Evolutionary conservation across 768 basidiomycete genomes (phyloP).

Genomic region (Tulasnella sp.): DNA sequence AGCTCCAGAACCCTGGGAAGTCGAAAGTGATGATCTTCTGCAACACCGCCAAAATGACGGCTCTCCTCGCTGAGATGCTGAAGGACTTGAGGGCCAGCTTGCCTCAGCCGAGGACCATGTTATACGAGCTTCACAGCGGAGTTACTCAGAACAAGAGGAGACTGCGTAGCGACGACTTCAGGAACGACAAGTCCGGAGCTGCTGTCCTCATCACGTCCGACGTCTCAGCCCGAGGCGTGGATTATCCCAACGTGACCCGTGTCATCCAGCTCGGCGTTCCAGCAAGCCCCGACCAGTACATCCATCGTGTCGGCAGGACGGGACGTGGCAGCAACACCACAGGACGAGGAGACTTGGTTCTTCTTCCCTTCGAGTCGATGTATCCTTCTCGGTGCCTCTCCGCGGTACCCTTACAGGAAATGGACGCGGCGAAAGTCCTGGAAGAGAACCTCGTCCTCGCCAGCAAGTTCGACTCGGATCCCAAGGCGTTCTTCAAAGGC

Average conservation of each 20-base stretch:
- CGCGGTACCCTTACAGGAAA: constrained; percentile 63
- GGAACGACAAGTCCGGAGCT: constrained; percentile 49
- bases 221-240: constrained; percentile 82
- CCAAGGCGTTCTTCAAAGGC: constrained; percentile 39
- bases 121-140: constrained; percentile 84
- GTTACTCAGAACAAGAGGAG: constrained; percentile 57
- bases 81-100: constrained; percentile 48
- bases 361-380: constrained; percentile 72
- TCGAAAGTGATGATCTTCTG: constrained; percentile 83
- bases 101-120: constrained; percentile 50
- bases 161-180: constrained; percentile 57
- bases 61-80: constrained; percentile 65
- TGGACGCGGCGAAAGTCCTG: constrained; percentile 50
- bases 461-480: constrained; percentile 47
- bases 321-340: constrained; percentile 58
- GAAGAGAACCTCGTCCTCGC: constrained; percentile 50
- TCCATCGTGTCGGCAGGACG: constrained; percentile 83
- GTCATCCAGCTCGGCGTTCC: constrained; percentile 91
- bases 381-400: constrained; percentile 62
- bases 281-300: constrained; percentile 61
- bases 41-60: constrained; percentile 79
- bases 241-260: constrained; percentile 84
- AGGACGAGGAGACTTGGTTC: constrained; percentile 74
- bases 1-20: constrained; percentile 59
- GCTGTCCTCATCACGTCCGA: constrained; percentile 79